Base-by-base conservation (phyloP, 371 early-diverging fungal genomes). In the Actinomortierella ambigua region DNA sequence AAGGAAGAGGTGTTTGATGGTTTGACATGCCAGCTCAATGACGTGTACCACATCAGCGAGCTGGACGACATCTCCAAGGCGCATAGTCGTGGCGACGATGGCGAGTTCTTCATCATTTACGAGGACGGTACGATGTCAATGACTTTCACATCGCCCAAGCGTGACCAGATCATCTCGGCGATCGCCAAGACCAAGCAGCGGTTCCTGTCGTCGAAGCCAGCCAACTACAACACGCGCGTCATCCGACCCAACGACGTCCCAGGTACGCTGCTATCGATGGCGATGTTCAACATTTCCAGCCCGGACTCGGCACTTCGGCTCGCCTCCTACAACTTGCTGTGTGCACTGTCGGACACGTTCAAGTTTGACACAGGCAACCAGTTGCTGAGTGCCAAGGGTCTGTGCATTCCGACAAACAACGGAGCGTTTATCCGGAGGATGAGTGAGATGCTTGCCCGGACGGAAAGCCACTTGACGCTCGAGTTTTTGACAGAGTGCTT, bases 211-310 rank as follows among this genome's bases (percentile, higher is more conserved):
- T 81, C 91, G 22, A 86, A 85, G 46, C 91, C 91, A 1, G 76
- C 83, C 2, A 85, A 82, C 27, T 75, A 89, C 26, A 79, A 83
- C 0, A 88, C 92, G 53, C 84, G 93, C 50, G 84, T 80, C 6
- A 89, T 97, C 57, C 83, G 92, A 34, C 95, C 96, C 3, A 85
- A 86, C n/a, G 96, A 96, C 81, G 95, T 95, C 2, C 94, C 96
- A 0, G 98, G 96, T 15, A 90, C 93, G 39, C 65, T 97, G 41
- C 82, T 97, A 22, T 96, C 95, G 61, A 95, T 96, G 87, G 94
- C 96, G 11, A 68, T 97, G 57, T 78, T 94, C 29, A 95, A 95
- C 65, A 81, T 94, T 41, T 94, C 93, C 0, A 91, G 92, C 47
- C 88, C 88, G 17, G 94, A 95, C 63, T 85, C 93, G 4, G 85